Evolutionary conservation across 2,329 filamentous ascomycete species (phyloP), one percentile per base, ranked within the genome.

Genomic region (Ustulina deusta): DNA sequence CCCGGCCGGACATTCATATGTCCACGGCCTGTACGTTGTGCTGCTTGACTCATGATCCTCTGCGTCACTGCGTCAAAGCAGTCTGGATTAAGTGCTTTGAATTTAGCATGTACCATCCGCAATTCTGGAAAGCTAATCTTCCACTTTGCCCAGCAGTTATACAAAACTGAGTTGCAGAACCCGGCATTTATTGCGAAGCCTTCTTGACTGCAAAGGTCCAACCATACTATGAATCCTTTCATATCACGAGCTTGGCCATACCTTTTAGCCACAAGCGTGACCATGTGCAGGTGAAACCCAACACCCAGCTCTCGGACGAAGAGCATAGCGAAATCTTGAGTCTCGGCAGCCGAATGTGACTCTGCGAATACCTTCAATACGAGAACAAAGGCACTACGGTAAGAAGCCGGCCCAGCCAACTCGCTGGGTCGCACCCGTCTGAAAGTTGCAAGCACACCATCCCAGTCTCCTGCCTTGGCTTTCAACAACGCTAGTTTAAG

Each of bases 211-310:
- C 81, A 84, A 65, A 80, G 79, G 36, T 73, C 68, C 20, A 85
- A 73, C 83, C 83, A 85, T 6, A 70, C 73, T 3, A 81, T 66
- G 61, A 85, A 79, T 1, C 80, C 77, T 11, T 73, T 48, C 36
- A 78, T 71, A 51, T 85, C 81, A 27, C 78, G 80, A 32, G 77
- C 73, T 25, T 77, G 75, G 13, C 78, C 82, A 69, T 83, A 84
- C 61, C 79, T 79, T 51, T 82, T 81, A 17, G 82, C 81, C 68
- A 85, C 77, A 27, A 84, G 69, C 2, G 79, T 81, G 44, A 84
- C 81, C 65, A 81, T 73, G 61, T 78, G 76, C 10, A 70, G 75
- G 68, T 78, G 77, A 46, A 83, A 68, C 4, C 76, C 75, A 7
- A 84, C 72, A 27, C 75, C 74, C 48, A 83, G 71, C 20, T 79